phyloP scores from a whole-genome alignment of 78 protist genomes.

The Cavenderia fasciculata region DNA sequence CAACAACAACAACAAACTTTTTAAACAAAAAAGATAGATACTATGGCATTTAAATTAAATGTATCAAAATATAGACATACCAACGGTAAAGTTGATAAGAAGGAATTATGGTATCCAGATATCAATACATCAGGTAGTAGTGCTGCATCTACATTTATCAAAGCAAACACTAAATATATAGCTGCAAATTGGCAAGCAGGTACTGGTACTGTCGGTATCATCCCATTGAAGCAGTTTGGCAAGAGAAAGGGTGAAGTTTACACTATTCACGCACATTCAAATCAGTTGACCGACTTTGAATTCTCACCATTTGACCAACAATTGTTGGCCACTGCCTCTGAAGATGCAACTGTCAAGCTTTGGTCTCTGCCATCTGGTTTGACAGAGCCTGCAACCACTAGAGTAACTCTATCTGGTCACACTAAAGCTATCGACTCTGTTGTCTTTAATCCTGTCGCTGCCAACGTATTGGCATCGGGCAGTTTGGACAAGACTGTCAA shows the following conservation, averaged over 20 bases:
- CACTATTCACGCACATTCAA: constrained; percentile 79
- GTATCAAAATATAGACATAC: constrained; percentile 58
- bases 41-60: constrained; percentile 32
- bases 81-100: constrained; percentile 37
- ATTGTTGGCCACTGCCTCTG: constrained; percentile 70
- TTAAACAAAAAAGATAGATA: background rate
- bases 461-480: constrained; percentile 75
- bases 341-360: constrained; percentile 76
- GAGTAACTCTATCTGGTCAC: constrained; percentile 51
- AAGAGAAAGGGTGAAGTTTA: constrained; percentile 53
- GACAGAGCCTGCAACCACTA: background rate
- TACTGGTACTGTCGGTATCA: constrained; percentile 60
- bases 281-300: constrained; percentile 47
- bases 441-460: constrained; percentile 52
- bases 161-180: constrained; percentile 26
- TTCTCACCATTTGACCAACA: constrained; percentile 77
- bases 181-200: constrained; percentile 81
- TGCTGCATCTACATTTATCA: constrained; percentile 23
- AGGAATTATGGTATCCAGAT: constrained; percentile 79
- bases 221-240: constrained; percentile 62
- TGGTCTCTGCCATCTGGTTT: constrained; percentile 31
- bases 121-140: constrained; percentile 29
- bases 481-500: constrained; percentile 79
- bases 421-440: constrained; percentile 33
- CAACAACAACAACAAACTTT: background rate